Percentiles rank a stretch among this genome's conserved stretches.
phyloP scores from a whole-genome alignment of 176 grass and related monocot species.

The Guadua angustifolia region DNA sequence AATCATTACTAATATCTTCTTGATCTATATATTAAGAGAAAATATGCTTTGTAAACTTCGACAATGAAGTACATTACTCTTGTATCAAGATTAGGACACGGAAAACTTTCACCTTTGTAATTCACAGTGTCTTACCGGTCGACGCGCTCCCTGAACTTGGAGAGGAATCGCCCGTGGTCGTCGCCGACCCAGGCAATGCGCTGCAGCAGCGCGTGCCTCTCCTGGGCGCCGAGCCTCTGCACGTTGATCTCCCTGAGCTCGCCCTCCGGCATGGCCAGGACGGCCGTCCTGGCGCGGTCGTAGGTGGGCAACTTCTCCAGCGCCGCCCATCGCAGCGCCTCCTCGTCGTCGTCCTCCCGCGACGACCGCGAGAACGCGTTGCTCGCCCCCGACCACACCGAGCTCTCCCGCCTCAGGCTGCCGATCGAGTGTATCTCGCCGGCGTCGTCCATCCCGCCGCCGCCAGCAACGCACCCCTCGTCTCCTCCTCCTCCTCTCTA shows the following conservation, averaged over 20 bases:
- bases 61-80: not conserved
- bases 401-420: conserved; percentile 51
- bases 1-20: too few relatives aligned
- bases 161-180: conserved; percentile 59
- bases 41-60: too few relatives aligned
- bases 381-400: conserved; percentile 40
- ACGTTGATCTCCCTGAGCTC: conserved; percentile 62
- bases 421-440: conserved; percentile 54
- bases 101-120: not conserved
- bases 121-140: conserved; percentile 38
- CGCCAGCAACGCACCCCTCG: not conserved
- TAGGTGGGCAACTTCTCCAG: conserved; percentile 76
- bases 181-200: conserved; percentile 50
- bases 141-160: conserved; percentile 66
- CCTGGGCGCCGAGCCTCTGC: conserved; percentile 42
- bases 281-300: conserved; percentile 51
- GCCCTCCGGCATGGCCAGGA: conserved; percentile 68
- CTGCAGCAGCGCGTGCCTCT: conserved; percentile 62
- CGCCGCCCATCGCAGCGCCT: conserved; percentile 74
- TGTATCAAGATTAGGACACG: not conserved
- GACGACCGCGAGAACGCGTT: conserved; percentile 54
- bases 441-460: conserved; percentile 55
- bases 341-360: conserved; percentile 65
- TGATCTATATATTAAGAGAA: too few relatives aligned
- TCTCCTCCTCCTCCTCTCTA: not conserved